Percentiles rank a stretch among this genome's conserved stretches.
phyloP scores from a whole-genome alignment of 2,329 filamentous ascomycete genomes.

The Xenoacremonium recifei region DNA sequence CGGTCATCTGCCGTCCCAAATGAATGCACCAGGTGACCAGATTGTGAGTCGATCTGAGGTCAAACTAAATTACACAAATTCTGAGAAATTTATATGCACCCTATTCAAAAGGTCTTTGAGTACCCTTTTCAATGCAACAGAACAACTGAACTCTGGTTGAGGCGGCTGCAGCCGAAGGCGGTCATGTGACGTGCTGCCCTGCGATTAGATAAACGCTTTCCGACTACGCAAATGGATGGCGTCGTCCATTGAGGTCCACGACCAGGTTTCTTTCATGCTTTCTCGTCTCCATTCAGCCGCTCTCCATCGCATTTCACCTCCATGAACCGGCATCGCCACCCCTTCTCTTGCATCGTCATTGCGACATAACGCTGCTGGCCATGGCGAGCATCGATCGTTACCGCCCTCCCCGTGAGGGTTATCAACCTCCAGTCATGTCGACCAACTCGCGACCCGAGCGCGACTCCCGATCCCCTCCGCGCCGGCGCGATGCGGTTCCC shows the following conservation, averaged over 20 bases:
- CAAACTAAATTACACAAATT: too few relatives aligned
- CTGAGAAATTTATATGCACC: too few relatives aligned
- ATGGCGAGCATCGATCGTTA: slow-evolving; percentile 64
- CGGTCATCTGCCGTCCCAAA: too few relatives aligned
- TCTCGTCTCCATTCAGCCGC: too few relatives aligned
- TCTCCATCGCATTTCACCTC: slow-evolving; percentile 16
- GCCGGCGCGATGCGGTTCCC: slow-evolving; percentile 52
- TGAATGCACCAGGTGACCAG: too few relatives aligned
- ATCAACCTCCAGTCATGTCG: slow-evolving; percentile 51
- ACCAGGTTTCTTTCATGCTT: slow-evolving; percentile 9
- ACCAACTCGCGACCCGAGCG: slow-evolving; percentile 39
- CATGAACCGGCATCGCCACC: slow-evolving; percentile 24
- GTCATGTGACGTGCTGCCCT: slow-evolving; percentile 16
- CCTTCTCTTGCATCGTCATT: slow-evolving; percentile 18
- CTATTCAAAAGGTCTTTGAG: too few relatives aligned
- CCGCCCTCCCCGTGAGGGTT: slow-evolving; percentile 54
- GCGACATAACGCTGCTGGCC: slow-evolving; percentile 22
- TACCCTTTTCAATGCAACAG: too few relatives aligned
- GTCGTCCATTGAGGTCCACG: neutral
- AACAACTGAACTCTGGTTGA: too few relatives aligned
- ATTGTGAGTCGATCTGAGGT: too few relatives aligned
- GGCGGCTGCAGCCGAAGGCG: neutral
- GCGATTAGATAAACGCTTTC: slow-evolving; percentile 26
- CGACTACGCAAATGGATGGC: neutral
- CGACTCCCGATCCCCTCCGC: slow-evolving; percentile 49